These are phyloP conservation scores for Neocatenulostroma microsporum DNA, from an alignment of 2,329 filamentous ascomycete genomes.

Conservation along the genomic window DNA sequence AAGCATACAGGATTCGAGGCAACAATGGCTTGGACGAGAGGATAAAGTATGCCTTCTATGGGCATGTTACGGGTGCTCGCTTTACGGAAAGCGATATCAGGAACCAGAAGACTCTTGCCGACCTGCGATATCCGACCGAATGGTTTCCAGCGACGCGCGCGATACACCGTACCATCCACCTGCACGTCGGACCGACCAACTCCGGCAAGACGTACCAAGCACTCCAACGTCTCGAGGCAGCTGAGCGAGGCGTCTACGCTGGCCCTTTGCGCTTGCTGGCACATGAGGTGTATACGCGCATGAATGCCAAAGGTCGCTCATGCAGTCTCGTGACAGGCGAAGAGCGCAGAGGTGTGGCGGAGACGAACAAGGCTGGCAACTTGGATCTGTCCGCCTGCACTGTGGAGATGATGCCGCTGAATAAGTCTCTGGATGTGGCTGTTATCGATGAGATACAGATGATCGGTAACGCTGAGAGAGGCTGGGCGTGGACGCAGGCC, in stretches of 20 bases:
- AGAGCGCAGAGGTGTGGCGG: slow-evolving; percentile 61
- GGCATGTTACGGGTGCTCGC: slow-evolving; percentile 50
- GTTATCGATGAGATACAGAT: slow-evolving; percentile 99
- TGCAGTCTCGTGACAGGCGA: slow-evolving; percentile 87
- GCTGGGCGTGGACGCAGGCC: slow-evolving; percentile 92
- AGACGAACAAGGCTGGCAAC: slow-evolving; percentile 25
- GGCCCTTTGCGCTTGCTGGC: slow-evolving; percentile 82
- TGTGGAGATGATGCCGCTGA: slow-evolving; percentile 74
- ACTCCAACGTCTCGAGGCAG: slow-evolving; percentile 70
- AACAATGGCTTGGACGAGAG: slow-evolving; percentile 22
- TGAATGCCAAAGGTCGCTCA: slow-evolving; percentile 65
- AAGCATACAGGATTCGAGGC: slow-evolving; percentile 15
- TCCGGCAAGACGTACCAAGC: slow-evolving; percentile 97
- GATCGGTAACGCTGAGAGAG: slow-evolving; percentile 71
- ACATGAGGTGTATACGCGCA: slow-evolving; percentile 87
- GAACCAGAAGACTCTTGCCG: slow-evolving; percentile 60
- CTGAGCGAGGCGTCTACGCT: slow-evolving; percentile 74
- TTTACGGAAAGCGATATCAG: slow-evolving; percentile 51
- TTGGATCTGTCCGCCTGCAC: slow-evolving; percentile 68
- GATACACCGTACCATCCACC: slow-evolving; percentile 73
- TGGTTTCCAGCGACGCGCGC: slow-evolving; percentile 83
- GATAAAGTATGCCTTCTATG: slow-evolving; percentile 61
- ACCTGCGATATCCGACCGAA: slow-evolving; percentile 80
- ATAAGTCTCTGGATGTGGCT: slow-evolving; percentile 67
- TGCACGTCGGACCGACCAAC: slow-evolving; percentile 95